Evolutionary conservation across 192 early-diverging fungal species (phyloP), one percentile per base, ranked within the genome.

Genomic region (Gigaspora rosea): DNA sequence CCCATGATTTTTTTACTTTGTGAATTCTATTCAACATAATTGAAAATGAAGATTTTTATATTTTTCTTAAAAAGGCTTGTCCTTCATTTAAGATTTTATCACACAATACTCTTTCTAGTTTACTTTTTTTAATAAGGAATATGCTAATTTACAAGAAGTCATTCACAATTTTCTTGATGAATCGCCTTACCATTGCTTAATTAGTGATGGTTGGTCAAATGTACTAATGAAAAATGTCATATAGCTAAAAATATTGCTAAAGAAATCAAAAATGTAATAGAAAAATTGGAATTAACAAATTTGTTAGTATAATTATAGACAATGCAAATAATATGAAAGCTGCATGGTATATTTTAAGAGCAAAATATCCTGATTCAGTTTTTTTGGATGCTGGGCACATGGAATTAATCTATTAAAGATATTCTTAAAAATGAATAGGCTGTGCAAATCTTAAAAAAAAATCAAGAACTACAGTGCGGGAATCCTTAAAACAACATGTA

Each of bases 321-420:
- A 62, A 62, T 62, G 59, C 59, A 62, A 8, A 20, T 32, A 62
- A 62, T 13, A 62, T 62, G 59, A 62, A 62, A 7, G 59, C 27
- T 27, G n/a, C 59, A 18, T 62, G 27, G 20, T 27, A 62, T 13
- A 62, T 62, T 4, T 62, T 62, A 62, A 62, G 22, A 27, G 4
- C 12, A 20, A 62, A 62, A 35, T 62, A 62, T 13, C 20, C 59
- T 11, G 11, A 62, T 32, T 27, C 20, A 62, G 32, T 33, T 62
- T 62, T 35, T 32, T 62, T 62, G 20, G 27, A 2, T 62, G 59
- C 13, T 62, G 27, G 8, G 59, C 32, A 13, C 27, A 62, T 62
- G 59, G 59, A 3, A 62, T 62, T 62, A 4, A 62, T 11, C 32
- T 62, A 62, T 62, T 9, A 62, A 62, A 62, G 59, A 62, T 62